phyloP scores from a whole-genome alignment of 2,329 filamentous ascomycete genomes.

The Pleoardoris graminearum region DNA sequence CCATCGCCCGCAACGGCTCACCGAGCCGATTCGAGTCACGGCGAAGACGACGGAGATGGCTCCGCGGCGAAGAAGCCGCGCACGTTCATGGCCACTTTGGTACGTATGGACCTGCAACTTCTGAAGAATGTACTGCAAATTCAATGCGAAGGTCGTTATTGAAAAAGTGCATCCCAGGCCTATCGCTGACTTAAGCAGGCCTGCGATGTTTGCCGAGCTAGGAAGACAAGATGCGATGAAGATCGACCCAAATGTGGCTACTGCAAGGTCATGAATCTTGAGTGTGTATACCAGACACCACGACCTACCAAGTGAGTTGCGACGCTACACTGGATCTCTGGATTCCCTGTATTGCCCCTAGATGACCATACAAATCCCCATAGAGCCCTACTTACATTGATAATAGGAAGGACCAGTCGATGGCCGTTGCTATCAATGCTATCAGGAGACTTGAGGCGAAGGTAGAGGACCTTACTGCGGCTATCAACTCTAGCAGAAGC shows the following conservation, averaged over 20 bases:
- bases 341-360: not conserved
- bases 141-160: no score
- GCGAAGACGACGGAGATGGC: constrained; percentile 23
- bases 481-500: constrained; percentile 30
- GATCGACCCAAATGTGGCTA: constrained; percentile 57
- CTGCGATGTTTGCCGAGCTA: constrained; percentile 57
- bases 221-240: constrained; percentile 61
- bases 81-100: constrained; percentile 44
- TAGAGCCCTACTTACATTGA: not conserved
- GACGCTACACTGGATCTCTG: not conserved
- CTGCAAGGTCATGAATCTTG: constrained; percentile 53
- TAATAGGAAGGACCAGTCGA: constrained; percentile 56
- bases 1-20: constrained; percentile 21
- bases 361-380: not conserved
- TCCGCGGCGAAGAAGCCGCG: constrained; percentile 39
- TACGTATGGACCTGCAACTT: constrained; percentile 9
- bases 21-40: constrained; percentile 28
- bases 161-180: no score
- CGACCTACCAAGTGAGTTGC: constrained; percentile 55
- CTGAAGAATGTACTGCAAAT: not conserved
- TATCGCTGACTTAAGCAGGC: constrained; percentile 43
- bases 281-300: constrained; percentile 58
- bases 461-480: constrained; percentile 53
- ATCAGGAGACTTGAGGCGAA: constrained; percentile 58
- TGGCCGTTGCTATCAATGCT: constrained; percentile 59